Evolutionary conservation across 768 basidiomycete species (phyloP).

Genomic region (Hericium coralloides): DNA sequence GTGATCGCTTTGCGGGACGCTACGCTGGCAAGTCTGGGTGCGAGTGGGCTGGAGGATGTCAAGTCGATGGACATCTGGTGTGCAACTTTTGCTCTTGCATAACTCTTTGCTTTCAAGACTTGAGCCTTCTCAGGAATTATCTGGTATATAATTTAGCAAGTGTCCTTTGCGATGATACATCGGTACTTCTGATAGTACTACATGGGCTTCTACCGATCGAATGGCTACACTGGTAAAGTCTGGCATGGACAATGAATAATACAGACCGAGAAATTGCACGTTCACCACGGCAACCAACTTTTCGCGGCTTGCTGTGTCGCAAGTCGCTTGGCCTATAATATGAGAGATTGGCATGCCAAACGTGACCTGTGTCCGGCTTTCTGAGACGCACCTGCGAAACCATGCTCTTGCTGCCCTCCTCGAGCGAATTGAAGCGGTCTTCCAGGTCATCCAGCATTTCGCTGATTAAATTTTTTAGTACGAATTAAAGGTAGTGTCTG

Average conservation of each 20-base stretch:
- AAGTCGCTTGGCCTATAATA: conserved; percentile 42
- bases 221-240: too few relatives aligned
- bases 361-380: neutral
- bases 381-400: conserved; percentile 40
- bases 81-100: conserved; percentile 13
- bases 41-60: conserved; percentile 12
- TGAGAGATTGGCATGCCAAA: neutral
- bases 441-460: conserved; percentile 54
- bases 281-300: conserved; percentile 40
- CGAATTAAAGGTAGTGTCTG: too few relatives aligned
- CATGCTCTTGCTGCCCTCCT: conserved; percentile 59
- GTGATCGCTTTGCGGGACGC: conserved; percentile 26
- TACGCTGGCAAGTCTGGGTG: conserved; percentile 5
- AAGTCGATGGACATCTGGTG: conserved; percentile 26
- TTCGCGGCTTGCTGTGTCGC: conserved; percentile 57
- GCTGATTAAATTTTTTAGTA: conserved; percentile 23
- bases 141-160: too few relatives aligned
- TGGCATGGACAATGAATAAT: too few relatives aligned
- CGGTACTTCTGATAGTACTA: too few relatives aligned
- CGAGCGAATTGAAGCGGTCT: conserved; percentile 54
- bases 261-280: too few relatives aligned
- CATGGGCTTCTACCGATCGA: too few relatives aligned
- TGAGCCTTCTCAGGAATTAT: too few relatives aligned
- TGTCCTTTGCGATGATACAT: too few relatives aligned
- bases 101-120: neutral